Evolutionary conservation across 306 rosid genomes (phyloP).

Genomic region (Ochetophila trinervis): DNA sequence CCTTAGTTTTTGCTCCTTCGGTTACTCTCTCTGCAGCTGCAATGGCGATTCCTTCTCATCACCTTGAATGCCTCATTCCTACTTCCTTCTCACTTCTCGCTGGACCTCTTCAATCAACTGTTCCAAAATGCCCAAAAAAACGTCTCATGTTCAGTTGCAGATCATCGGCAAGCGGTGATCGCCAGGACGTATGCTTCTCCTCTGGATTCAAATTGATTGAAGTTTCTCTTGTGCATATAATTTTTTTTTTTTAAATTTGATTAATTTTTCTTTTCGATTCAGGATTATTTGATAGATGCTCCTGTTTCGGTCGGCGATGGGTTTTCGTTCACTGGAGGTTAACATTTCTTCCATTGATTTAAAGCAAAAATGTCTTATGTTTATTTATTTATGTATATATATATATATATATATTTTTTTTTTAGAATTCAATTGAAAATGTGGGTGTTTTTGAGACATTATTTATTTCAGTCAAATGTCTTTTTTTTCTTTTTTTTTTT

Average conservation of each 20-base stretch:
- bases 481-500: too few relatives aligned
- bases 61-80: slow-evolving; percentile 28
- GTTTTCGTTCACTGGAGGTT: slow-evolving; percentile 82
- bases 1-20: slow-evolving; percentile 20
- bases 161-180: slow-evolving; percentile 36
- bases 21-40: slow-evolving; percentile 18
- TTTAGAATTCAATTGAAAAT: background rate
- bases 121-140: slow-evolving; percentile 28
- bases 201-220: background rate
- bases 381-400: background rate
- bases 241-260: background rate
- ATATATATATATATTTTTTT: background rate
- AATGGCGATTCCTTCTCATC: slow-evolving; percentile 26
- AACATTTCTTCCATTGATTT: too few relatives aligned
- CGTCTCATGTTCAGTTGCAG: slow-evolving; percentile 39
- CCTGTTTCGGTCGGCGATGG: slow-evolving; percentile 79
- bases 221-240: background rate
- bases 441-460: background rate
- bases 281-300: slow-evolving; percentile 83
- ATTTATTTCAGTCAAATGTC: too few relatives aligned
- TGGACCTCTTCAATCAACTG: slow-evolving; percentile 4
- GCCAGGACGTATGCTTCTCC: slow-evolving; percentile 36
- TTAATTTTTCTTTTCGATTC: slow-evolving; percentile 12
- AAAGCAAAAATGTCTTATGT: too few relatives aligned
- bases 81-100: slow-evolving; percentile 24